phyloP scores from a whole-genome alignment of 2,329 filamentous ascomycete genomes.

The Talaromyces sp. region DNA sequence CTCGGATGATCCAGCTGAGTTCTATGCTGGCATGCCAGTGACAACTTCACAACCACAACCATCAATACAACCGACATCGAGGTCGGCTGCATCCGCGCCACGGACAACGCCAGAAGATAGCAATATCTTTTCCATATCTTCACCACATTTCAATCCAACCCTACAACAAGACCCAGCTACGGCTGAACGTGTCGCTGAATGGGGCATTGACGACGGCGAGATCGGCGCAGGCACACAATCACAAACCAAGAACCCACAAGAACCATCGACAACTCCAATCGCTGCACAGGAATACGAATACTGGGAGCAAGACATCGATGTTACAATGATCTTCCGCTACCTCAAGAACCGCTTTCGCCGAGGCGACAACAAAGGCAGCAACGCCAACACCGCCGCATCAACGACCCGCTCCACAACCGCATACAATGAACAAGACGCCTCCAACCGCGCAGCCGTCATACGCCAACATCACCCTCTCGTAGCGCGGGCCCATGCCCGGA shows the following conservation, averaged over 20 bases:
- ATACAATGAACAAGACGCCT: slow-evolving; percentile 55
- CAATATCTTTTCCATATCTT: slow-evolving; percentile 49
- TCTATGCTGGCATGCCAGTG: slow-evolving; percentile 74
- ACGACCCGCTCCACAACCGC: slow-evolving; percentile 25
- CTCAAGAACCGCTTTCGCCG: slow-evolving; percentile 69
- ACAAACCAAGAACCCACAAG: slow-evolving; percentile 40
- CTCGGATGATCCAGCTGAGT: slow-evolving; percentile 12
- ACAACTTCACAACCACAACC: slow-evolving; percentile 18
- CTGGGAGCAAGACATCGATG: slow-evolving; percentile 89
- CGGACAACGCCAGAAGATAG: slow-evolving; percentile 21
- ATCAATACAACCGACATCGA: slow-evolving; percentile 19
- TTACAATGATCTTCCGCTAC: slow-evolving; percentile 88
- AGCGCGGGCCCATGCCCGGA: slow-evolving; percentile 49
- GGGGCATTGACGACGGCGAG: slow-evolving; percentile 64
- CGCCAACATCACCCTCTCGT: slow-evolving; percentile 86
- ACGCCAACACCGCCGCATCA: slow-evolving; percentile 33
- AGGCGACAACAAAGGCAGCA: slow-evolving; percentile 47
- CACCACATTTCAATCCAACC: slow-evolving; percentile 23
- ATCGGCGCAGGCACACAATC: slow-evolving; percentile 45
- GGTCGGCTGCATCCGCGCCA: neutral
- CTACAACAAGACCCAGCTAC: slow-evolving; percentile 31
- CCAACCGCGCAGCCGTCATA: slow-evolving; percentile 77
- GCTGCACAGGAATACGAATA: slow-evolving; percentile 62
- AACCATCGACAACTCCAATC: slow-evolving; percentile 35
- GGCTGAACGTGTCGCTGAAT: slow-evolving; percentile 55